A percentile compares a stretch with the other conserved stretches of the same genome.
Conservation (phyloP, 257 asterid genomes). For the Fraxinus pennsylvanica region DNA sequence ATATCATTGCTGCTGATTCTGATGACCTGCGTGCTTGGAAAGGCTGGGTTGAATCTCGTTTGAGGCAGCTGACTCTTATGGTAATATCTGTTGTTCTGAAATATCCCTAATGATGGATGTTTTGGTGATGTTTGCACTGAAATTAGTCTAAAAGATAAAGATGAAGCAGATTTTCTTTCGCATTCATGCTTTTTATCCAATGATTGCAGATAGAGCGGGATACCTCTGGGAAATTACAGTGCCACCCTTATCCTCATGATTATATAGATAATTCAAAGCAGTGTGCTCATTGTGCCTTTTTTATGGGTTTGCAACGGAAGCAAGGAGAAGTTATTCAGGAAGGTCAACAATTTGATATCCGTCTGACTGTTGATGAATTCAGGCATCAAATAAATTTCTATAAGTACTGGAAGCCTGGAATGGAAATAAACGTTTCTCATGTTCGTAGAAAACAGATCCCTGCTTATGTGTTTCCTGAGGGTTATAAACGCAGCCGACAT, state of each 20-base stretch:
- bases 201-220: constrained; percentile 90
- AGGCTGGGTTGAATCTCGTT: constrained; percentile 98
- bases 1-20: constrained; percentile 69
- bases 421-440: constrained; percentile 87
- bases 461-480: constrained; percentile 74
- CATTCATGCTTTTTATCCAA: constrained; percentile 27
- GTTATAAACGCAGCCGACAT: constrained; percentile 65
- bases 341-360: constrained; percentile 92
- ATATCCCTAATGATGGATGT: not conserved
- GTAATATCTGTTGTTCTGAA: constrained; percentile 50
- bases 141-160: not conserved
- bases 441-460: constrained; percentile 92
- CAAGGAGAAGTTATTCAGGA: constrained; percentile 81
- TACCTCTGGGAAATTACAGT: constrained; percentile 78
- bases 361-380: constrained; percentile 89
- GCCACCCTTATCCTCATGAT: constrained; percentile 90
- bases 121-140: not conserved
- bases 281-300: constrained; percentile 75
- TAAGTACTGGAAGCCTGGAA: constrained; percentile 84
- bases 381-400: constrained; percentile 78
- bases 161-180: constrained; percentile 2
- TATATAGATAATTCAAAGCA: constrained; percentile 68
- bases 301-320: constrained; percentile 88
- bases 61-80: constrained; percentile 87
- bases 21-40: constrained; percentile 96